phyloP scores from a whole-genome alignment of 192 early-diverging fungal genomes.

The Phlyctochytrium arcticum region DNA sequence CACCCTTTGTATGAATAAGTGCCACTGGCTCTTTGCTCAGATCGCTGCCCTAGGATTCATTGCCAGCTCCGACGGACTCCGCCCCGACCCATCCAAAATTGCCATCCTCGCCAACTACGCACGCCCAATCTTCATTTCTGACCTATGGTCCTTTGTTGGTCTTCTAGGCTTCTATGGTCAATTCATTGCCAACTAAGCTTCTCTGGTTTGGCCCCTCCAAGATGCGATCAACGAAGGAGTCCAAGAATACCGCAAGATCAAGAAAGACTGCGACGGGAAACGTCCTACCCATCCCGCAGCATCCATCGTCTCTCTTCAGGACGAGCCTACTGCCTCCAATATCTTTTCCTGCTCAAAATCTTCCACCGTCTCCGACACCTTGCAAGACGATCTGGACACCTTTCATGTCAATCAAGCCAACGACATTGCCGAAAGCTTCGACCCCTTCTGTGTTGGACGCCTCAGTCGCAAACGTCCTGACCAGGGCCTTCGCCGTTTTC shows the following conservation, averaged over 20 bases:
- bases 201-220: neutral
- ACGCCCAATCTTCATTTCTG: constrained; percentile 5
- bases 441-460: too few species aligned
- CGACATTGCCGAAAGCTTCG: too few species aligned
- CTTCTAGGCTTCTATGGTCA: constrained; percentile 3
- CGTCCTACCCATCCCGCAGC: too few species aligned
- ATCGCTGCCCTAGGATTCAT: constrained; percentile 24
- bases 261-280: too few species aligned
- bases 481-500: too few species aligned
- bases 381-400: too few species aligned
- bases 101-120: constrained; percentile 20
- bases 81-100: constrained; percentile 20
- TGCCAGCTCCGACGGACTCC: constrained; percentile 25
- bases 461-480: too few species aligned
- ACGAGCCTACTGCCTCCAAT: too few species aligned
- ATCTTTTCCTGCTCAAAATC: too few species aligned
- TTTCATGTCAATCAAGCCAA: too few species aligned
- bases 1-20: constrained; percentile 33
- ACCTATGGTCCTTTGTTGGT: constrained; percentile 8
- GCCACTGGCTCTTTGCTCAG: constrained; percentile 25
- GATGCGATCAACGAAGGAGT: neutral
- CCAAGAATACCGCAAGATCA: neutral
- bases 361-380: too few species aligned
- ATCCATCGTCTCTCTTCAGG: too few species aligned
- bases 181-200: neutral